A percentile compares a stretch with the other conserved stretches of the same genome.
These are phyloP conservation scores for Pythium grandisporangium DNA, from an alignment of 352 stramenopile species.

Conservation along the genomic window DNA sequence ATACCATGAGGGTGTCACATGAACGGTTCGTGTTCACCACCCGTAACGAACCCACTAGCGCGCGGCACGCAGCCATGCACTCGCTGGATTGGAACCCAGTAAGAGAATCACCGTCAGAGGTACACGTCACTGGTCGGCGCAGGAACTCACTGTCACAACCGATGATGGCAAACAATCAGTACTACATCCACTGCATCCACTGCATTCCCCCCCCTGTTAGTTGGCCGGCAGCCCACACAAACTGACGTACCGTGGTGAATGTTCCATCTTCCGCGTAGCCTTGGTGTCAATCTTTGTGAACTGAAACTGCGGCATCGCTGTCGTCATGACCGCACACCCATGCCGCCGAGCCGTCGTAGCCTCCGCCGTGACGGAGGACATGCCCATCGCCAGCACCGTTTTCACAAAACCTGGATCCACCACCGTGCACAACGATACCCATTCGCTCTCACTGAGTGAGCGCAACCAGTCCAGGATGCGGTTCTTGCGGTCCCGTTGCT, in stretches of 20 bases:
- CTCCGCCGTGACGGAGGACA: constrained; percentile 12
- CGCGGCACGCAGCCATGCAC: constrained; percentile 30
- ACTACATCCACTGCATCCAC: too few relatives aligned
- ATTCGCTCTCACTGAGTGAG: constrained; percentile 23
- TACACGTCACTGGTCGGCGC: constrained; percentile 23
- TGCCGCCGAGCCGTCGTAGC: constrained; percentile 3
- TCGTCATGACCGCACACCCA: neutral
- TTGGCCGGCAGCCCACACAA: too few relatives aligned
- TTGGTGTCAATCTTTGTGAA: too few relatives aligned
- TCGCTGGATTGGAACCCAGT: constrained; percentile 29
- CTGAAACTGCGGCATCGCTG: constrained; percentile 41
- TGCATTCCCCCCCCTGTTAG: too few relatives aligned
- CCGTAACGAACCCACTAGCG: constrained; percentile 22
- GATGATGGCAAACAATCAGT: too few relatives aligned
- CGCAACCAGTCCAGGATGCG: constrained; percentile 43
- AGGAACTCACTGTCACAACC: constrained; percentile 11
- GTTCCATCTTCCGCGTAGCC: too few relatives aligned
- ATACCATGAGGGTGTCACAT: constrained; percentile 46
- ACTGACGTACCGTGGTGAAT: too few relatives aligned
- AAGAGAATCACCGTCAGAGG: constrained; percentile 44
- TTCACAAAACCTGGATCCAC: constrained; percentile 70
- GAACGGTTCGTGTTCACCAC: constrained; percentile 60
- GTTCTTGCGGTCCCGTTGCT: constrained; percentile 14
- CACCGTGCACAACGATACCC: constrained; percentile 51
- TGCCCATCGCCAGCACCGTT: constrained; percentile 65